Evolutionary conservation across 257 asterid species (phyloP).

Genomic region (Lavandula angustifolia): DNA sequence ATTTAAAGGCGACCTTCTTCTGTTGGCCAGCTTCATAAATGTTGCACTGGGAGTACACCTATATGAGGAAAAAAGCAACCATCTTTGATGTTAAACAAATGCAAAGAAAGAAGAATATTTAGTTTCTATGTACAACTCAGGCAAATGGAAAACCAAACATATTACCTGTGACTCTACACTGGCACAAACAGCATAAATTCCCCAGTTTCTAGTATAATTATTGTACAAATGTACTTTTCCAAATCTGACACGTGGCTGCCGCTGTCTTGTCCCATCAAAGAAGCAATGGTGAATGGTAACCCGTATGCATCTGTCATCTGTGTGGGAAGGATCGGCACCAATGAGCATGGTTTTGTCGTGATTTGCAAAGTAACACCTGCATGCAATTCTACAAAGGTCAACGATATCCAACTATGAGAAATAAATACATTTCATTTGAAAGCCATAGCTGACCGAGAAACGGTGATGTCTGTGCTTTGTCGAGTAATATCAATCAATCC

Average conservation of each 20-base stretch:
- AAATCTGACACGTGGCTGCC: slow-evolving; percentile 92
- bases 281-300: slow-evolving; percentile 95
- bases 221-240: slow-evolving; percentile 89
- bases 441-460: slow-evolving; percentile 63
- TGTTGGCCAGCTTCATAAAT: slow-evolving; percentile 73
- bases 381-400: slow-evolving; percentile 24
- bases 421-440: background rate
- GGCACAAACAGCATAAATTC: slow-evolving; percentile 88
- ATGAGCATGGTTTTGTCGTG: slow-evolving; percentile 96
- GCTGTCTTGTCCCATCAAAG: slow-evolving; percentile 84
- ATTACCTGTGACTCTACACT: slow-evolving; percentile 94
- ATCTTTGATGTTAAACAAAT: slow-evolving; percentile 20
- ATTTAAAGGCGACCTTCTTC: slow-evolving; percentile 80
- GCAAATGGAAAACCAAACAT: slow-evolving; percentile 1
- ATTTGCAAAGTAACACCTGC: slow-evolving; percentile 70
- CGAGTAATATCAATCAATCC: slow-evolving; percentile 87
- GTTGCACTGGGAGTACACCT: slow-evolving; percentile 89
- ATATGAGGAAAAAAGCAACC: slow-evolving; percentile 14
- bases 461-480: slow-evolving; percentile 85
- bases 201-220: slow-evolving; percentile 90
- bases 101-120: slow-evolving; percentile 4
- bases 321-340: slow-evolving; percentile 85
- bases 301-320: slow-evolving; percentile 78
- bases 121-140: background rate
- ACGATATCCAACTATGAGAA: slow-evolving; percentile 2